A percentile compares a stretch with the other conserved stretches of the same genome.
Conservation (phyloP, 441 rosid genomes). For the Arabidopsis hybrid region DNA sequence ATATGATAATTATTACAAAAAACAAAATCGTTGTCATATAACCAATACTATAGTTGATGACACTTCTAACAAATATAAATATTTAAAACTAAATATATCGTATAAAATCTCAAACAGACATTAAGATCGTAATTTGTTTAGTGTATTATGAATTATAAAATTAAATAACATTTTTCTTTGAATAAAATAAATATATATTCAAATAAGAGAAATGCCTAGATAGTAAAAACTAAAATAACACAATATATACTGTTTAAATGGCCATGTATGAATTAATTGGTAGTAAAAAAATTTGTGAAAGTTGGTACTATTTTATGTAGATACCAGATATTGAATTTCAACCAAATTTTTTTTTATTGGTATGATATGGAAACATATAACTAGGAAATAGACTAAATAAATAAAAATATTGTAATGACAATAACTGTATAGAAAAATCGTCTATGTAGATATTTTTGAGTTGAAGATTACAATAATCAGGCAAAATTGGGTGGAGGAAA, state of each 20-base stretch:
- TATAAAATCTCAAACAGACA: background rate
- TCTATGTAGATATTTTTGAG: background rate
- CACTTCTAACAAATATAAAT: background rate
- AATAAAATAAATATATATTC: background rate
- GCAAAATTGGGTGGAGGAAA: background rate
- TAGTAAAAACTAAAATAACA: too few species aligned
- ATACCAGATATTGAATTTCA: too few species aligned
- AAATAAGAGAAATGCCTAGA: background rate
- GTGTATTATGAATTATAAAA: background rate
- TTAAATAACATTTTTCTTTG: background rate
- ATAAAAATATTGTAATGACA: background rate
- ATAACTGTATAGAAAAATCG: background rate
- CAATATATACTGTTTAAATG: background rate
- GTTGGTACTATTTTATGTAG: background rate
- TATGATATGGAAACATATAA: background rate
- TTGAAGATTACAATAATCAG: background rate
- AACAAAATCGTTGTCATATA: background rate
- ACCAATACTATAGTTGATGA: background rate
- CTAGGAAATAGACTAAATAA: background rate
- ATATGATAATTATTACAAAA: background rate
- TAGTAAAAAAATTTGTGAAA: background rate
- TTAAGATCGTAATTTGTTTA: too few species aligned
- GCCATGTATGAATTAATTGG: background rate
- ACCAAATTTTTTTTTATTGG: background rate
- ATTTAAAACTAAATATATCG: background rate